Base-by-base conservation (phyloP, 2,329 filamentous ascomycete genomes). In the Talaromyces piceae region DNA sequence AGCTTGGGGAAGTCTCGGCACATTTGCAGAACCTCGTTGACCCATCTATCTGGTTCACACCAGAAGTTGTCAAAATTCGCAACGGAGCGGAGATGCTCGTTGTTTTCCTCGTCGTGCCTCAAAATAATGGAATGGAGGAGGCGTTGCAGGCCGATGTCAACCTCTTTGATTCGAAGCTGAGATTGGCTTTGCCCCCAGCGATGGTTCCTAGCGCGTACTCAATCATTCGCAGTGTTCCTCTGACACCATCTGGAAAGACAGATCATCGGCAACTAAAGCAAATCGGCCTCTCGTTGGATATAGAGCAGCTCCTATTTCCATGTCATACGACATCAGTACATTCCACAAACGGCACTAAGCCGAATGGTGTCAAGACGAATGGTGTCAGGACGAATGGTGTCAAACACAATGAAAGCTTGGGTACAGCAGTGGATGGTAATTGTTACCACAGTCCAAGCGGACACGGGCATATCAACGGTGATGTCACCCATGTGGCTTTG, bases 1-100 rank as follows among this genome's bases (percentile, higher is more conserved):
- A 73, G 50, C 62, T 71, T 3, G 68, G 65, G 1, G 70, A 71
- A 52, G 64, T 72, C 6, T 68, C 72, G 52, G 63, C 58, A 28
- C 52, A 67, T 16, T 60, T 63, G 9, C 47, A 41, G 25, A 23
- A 26, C 5, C n/a, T 20, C 20, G 22, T 41, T 1, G 16, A n/a
- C 11, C 12, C 37, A 23, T 41, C 37, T 18, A 41, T 41, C 16
- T 9, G 22, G 37, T 49, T 33, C 22, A 11, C n/a, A n/a, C 47
- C 47, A 16, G 47, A 49, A 13, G 47, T 49, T 16, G 25, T 41
- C 8, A 49, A 30, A n/a, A 7, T 41, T 3, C 26, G 23, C 9
- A 41, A 18, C n/a, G 37, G 47, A 7, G 26, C 22, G 13, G 26
- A 41, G 20, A 18, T 23, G 12, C 26, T 41, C 22, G 23, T 41